These are phyloP conservation scores for Dothiorella sarmentorum DNA, from an alignment of 2,329 filamentous ascomycete genomes.

Conservation along the genomic window DNA sequence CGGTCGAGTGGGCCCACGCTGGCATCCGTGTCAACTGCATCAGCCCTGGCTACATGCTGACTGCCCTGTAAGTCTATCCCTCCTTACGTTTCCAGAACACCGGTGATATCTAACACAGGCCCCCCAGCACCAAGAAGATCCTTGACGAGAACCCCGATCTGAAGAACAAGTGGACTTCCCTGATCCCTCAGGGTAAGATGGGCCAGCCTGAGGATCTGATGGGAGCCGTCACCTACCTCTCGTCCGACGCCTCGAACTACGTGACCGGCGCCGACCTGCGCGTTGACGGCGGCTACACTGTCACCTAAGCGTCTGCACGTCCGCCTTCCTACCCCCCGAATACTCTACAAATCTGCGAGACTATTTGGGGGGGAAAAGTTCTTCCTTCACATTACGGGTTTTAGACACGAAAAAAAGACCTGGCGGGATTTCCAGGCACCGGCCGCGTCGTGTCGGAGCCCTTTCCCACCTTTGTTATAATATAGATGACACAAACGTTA, in stretches of 20 bases:
- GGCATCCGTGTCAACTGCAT: constrained; percentile 94
- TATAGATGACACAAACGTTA: no score
- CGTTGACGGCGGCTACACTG: constrained; percentile 86
- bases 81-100: background rate
- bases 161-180: constrained; percentile 82
- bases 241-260: constrained; percentile 64
- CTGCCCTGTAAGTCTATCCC: constrained; percentile 66
- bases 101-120: background rate
- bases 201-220: constrained; percentile 87
- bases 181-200: constrained; percentile 94
- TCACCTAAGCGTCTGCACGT: constrained; percentile 65
- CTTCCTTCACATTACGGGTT: no score
- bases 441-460: no score
- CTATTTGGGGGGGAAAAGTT: no score
- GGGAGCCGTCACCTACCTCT: constrained; percentile 84
- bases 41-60: constrained; percentile 94
- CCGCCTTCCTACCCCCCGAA: no score
- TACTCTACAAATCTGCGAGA: no score
- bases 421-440: no score
- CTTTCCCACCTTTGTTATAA: no score
- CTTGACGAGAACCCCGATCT: constrained; percentile 89
- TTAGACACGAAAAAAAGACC: no score
- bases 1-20: constrained; percentile 87
- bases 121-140: constrained; percentile 79
- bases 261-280: constrained; percentile 67